Evolutionary conservation across 352 stramenopile genomes (phyloP).

Genomic region (Pseudoperonospora humuli): DNA sequence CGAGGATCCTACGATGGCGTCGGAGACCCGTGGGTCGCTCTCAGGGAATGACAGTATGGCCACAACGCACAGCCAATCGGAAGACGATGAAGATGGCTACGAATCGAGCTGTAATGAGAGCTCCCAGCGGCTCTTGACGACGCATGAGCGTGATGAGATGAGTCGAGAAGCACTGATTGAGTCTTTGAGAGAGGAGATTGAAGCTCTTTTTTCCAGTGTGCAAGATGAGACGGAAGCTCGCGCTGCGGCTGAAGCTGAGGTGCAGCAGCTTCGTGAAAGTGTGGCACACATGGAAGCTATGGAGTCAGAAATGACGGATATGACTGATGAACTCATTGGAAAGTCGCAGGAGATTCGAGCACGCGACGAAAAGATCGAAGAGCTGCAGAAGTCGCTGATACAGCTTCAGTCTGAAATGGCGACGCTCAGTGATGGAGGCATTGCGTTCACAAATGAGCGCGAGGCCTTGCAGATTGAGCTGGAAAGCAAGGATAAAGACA

Average conservation of each 20-base stretch:
- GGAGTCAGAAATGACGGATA: constrained; percentile 66
- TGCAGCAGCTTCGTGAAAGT: constrained; percentile 47
- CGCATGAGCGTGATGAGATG: constrained; percentile 51
- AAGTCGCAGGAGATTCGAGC: constrained; percentile 65
- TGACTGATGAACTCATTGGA: constrained; percentile 70
- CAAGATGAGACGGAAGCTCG: constrained; percentile 65
- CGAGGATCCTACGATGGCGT: constrained; percentile 19
- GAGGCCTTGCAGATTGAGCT: constrained; percentile 32
- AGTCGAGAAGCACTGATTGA: constrained; percentile 63
- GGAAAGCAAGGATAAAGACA: constrained; percentile 29
- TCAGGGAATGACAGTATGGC: constrained; percentile 29
- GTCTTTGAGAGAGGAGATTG: constrained; percentile 55
- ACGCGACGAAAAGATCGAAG: constrained; percentile 56
- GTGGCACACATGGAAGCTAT: constrained; percentile 63
- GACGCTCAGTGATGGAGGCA: constrained; percentile 37
- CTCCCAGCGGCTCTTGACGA: constrained; percentile 36
- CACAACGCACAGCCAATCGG: constrained; percentile 23
- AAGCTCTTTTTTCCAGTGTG: constrained; percentile 44
- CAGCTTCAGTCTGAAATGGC: constrained; percentile 44
- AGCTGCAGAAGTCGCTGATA: constrained; percentile 33
- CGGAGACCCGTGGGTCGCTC: constrained; percentile 14
- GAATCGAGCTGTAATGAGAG: constrained; percentile 31
- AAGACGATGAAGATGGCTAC: constrained; percentile 31
- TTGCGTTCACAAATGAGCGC: constrained; percentile 32
- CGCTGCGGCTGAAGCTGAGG: constrained; percentile 43